Base-by-base conservation (phyloP, 2,329 filamentous ascomycete genomes). In the Curvularia hawaiiensis region DNA sequence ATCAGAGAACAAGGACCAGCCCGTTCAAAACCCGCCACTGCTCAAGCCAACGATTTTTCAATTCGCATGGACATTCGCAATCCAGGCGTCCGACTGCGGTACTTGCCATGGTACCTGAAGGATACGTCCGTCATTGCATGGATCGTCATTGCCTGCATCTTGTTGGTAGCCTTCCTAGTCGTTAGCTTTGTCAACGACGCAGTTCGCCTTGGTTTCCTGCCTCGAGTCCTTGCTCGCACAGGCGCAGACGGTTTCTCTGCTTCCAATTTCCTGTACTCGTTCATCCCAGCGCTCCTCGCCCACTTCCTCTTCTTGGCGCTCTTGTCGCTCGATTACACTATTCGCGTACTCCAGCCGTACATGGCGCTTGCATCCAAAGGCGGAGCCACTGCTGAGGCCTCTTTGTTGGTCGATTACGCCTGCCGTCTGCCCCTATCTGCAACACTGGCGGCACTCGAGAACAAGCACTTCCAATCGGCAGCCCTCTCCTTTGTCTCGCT, bases 231-330 rank as follows among this genome's bases (percentile, higher is more conserved):
- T 10, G 86, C 88, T 0, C 79, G 81, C 3, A 86, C 91, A 1
- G 79, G 83, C 3, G 68, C 77, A 0, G 66, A 69, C 26, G 90
- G 89, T 18, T 97, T 96, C 76, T 96, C 91, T 1, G 82, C 90
- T 0, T 91, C 92, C 49, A 92, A 97, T 76, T 97, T 97, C 77
- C 79, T 97, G 50, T 97, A 92, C 79, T 87, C 85, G 59, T 92
- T 93, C 75, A 54, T 93, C 22, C 90, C 90, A 0, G 85, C 88
- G 3, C 65, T 90, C 0, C 71, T 92, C 28, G 90, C 88, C 4
- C 85, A 88, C 68, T 64, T 90, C 16, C 77, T 91, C 48, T 90
- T 88, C 72, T 82, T 92, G 45, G 74, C 84, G 50, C 88, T 91
- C 73, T 84, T 90, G 60, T 83, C 84, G 31, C 76, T 92, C 54